Conservation (phyloP, 1,284 basidiomycete species). For the Coniophora puteana region DNA sequence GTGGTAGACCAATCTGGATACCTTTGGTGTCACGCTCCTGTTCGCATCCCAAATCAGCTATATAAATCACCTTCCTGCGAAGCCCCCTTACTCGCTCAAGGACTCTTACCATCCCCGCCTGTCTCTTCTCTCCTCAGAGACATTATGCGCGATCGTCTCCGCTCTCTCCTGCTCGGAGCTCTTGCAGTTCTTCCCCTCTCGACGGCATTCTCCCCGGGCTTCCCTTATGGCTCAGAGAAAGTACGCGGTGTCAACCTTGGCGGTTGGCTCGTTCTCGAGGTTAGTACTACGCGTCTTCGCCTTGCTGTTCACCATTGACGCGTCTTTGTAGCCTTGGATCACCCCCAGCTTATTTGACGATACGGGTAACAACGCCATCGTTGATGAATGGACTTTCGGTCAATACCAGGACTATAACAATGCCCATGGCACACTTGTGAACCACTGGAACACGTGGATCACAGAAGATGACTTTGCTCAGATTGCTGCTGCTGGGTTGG, state of each 20-base stretch:
- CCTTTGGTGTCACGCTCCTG: no score
- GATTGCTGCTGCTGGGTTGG: slow-evolving; percentile 66
- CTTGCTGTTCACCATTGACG: background rate
- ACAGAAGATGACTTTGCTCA: slow-evolving; percentile 65
- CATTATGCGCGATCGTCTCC: background rate
- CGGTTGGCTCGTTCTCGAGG: slow-evolving; percentile 51
- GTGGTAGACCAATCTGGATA: no score
- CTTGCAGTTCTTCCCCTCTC: slow-evolving; percentile 1
- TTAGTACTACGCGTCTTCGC: slow-evolving; percentile 9
- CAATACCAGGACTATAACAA: slow-evolving; percentile 44
- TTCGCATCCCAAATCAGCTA: no score
- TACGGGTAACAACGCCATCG: slow-evolving; percentile 55
- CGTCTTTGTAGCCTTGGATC: slow-evolving; percentile 65
- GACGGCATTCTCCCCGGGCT: slow-evolving; percentile 33
- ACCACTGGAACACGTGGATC: slow-evolving; percentile 74
- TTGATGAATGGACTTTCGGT: slow-evolving; percentile 73
- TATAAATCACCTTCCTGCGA: no score
- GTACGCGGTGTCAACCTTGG: slow-evolving; percentile 75
- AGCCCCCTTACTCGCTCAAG: no score
- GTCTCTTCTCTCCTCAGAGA: slow-evolving; percentile 2
- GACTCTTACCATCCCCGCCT: no score
- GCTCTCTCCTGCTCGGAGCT: slow-evolving; percentile 2
- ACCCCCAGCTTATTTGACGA: slow-evolving; percentile 68
- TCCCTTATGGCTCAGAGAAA: slow-evolving; percentile 54
- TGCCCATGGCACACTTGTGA: slow-evolving; percentile 44